Base-by-base conservation (phyloP, 148 eudicot species). In the Gaultheria prostrata region DNA sequence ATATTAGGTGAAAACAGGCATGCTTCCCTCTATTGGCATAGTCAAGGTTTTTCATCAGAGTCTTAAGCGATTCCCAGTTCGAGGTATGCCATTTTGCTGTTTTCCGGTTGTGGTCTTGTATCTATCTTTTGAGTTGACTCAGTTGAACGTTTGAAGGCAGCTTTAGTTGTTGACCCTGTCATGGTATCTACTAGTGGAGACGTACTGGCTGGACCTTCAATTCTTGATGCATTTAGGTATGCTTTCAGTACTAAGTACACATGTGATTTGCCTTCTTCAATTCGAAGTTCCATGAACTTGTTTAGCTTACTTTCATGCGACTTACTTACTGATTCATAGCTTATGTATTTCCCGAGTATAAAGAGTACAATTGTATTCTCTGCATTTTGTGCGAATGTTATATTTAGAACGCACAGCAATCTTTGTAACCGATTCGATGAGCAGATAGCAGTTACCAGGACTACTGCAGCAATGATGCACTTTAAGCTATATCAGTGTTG, bases 181-280 rank as follows among this genome's bases (percentile, higher is more conserved):
- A 93, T 96, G 98, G 97, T 96, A 76, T 94, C 98, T 71, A 96
- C 98, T 76, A 96, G 98, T 84, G 98, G 98, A 82, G 94, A 94
- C 88, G 89, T 90, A 72, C 88, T 96, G 45, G 94, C 98, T 83
- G 97, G 91, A 85, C 89, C 95, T 63, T 89, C 93, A n/a, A 84
- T 94, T 83, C 88, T 94, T 76, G 88, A 87, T 86, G 89, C 80
- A 77, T 90, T 93, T 28, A 87, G 94, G 98, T 96, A 88, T 76
- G 87, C 77, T 63, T 73, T 45, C 33, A 57, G 43, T 11, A 30
- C 14, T 0, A 80, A 45, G 63, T 80, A 21, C 14, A 71, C 73
- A 0, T 63, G 57, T 28, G 10, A 73, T 56, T 56, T 82, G 15
- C 39, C 1, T 61, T 39, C 6, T 39, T 39, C 43, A 39, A 39